Conservation (phyloP, 192 early-diverging fungal genomes). For the Rhizoclosmatium sp. region DNA sequence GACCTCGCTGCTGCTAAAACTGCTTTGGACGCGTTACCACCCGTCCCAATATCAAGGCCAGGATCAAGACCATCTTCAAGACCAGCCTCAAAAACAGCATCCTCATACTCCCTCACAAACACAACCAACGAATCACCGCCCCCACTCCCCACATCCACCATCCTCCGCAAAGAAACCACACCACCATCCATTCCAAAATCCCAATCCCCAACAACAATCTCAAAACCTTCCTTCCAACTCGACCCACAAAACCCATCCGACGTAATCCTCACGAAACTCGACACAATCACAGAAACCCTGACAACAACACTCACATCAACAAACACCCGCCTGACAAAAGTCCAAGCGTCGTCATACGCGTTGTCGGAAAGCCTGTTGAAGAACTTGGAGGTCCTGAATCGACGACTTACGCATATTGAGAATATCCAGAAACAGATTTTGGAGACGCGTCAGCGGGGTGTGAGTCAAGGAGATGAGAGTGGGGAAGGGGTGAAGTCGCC, state of each 20-base stretch:
- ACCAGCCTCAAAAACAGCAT: background rate
- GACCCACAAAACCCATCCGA: too few species aligned
- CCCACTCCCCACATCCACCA: background rate
- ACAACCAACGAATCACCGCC: background rate
- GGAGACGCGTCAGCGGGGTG: background rate
- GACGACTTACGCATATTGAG: background rate
- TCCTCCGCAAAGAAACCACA: too few species aligned
- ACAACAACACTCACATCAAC: background rate
- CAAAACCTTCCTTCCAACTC: background rate
- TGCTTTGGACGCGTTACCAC: conserved; percentile 11
- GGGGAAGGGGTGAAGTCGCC: background rate
- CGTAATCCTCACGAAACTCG: background rate
- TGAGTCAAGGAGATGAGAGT: background rate
- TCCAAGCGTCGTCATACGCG: background rate
- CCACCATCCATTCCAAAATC: too few species aligned
- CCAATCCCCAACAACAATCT: background rate
- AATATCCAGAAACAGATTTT: background rate
- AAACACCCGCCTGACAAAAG: background rate
- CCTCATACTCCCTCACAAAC: background rate
- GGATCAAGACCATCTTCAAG: background rate
- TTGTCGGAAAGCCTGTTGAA: background rate
- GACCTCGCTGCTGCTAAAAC: background rate
- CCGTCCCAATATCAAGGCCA: background rate
- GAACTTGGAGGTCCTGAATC: background rate
- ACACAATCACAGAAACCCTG: background rate